Base-by-base conservation (phyloP, 208 protist species). In the Naegleria lovaniensis region DNA sequence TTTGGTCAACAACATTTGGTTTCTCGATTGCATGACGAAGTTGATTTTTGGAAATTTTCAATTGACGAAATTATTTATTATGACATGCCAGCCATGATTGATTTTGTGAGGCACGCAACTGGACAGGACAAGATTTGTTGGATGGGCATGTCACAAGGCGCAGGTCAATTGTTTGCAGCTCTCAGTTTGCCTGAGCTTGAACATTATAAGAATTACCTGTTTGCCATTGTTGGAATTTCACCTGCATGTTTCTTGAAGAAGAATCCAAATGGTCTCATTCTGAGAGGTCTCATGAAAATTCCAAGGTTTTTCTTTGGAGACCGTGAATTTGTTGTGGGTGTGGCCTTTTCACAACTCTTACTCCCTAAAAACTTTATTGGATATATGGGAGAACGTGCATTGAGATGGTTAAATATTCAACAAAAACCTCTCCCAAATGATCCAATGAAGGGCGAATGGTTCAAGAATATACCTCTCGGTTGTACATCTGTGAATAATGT, bases 111-210 rank as follows among this genome's bases (percentile, higher is more conserved):
- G 55, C 0, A 83, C 0, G 3, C n/a, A 9, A 92, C 91, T 9
- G 33, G 59, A 5, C n/a, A 43, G 43, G 13, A 19, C 7, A 90
- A 58, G n/a, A 59, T 93, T 55, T 16, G 29, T 84, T 92, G 38
- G 16, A 48, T 92, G 16, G 92, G 92, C 3, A 59, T 90, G 48
- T 92, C 91, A 13, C 92, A 93, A 88, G 92, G 92, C 38, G 67
- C 43, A 36, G 88, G 85, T 38, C 85, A 88, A 88, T n/a, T 33
- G 1, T 58, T 88, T n/a, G 85, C 67, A 36, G 85, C 85, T 6
- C 85, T 29, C 41, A 58, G 41, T 58, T 6, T 38, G 58, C 5
- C 43, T 15, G 67, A 79, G 9, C 36, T 29, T 58, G 41, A 40
- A 25, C 22, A 58, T 38, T 39, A 40, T 19, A 88, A 88, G n/a